Conservation (phyloP, 208 protist genomes). For the Polymyxa betae region DNA sequence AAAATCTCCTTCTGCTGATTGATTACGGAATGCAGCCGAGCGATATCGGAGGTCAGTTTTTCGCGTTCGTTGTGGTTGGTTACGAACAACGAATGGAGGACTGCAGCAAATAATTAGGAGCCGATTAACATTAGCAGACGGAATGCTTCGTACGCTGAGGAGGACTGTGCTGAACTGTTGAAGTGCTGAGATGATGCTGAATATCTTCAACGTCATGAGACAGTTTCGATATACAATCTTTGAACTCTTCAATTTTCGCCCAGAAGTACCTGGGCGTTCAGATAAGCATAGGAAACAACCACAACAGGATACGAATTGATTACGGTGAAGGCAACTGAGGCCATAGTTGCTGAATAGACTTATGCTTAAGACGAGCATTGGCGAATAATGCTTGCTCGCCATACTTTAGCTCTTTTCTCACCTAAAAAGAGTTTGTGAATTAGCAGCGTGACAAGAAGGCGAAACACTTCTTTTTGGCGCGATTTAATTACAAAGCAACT, state of each 20-base stretch:
- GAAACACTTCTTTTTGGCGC: too few species aligned
- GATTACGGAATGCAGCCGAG: constrained; percentile 16
- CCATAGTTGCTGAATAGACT: constrained; percentile 46
- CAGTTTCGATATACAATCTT: neutral
- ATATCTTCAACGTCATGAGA: constrained; percentile 35
- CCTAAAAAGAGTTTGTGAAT: neutral
- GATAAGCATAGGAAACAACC: too few species aligned
- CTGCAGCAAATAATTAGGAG: neutral
- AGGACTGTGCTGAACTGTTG: neutral
- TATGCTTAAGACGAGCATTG: constrained; percentile 45
- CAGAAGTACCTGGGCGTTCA: constrained; percentile 30
- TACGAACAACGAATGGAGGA: neutral
- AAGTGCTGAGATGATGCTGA: neutral
- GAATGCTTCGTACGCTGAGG: neutral
- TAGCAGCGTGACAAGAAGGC: too few species aligned
- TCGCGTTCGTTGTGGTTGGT: constrained; percentile 19
- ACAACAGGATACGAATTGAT: too few species aligned
- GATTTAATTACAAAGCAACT: too few species aligned
- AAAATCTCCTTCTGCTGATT: constrained; percentile 49
- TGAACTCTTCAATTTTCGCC: constrained; percentile 12
- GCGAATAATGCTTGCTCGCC: constrained; percentile 40
- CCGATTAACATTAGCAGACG: neutral
- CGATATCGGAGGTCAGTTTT: neutral
- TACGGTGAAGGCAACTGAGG: constrained; percentile 28
- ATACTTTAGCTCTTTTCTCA: constrained; percentile 38